Base-by-base conservation (phyloP, 192 early-diverging fungal genomes). In the Podila horticola region DNA sequence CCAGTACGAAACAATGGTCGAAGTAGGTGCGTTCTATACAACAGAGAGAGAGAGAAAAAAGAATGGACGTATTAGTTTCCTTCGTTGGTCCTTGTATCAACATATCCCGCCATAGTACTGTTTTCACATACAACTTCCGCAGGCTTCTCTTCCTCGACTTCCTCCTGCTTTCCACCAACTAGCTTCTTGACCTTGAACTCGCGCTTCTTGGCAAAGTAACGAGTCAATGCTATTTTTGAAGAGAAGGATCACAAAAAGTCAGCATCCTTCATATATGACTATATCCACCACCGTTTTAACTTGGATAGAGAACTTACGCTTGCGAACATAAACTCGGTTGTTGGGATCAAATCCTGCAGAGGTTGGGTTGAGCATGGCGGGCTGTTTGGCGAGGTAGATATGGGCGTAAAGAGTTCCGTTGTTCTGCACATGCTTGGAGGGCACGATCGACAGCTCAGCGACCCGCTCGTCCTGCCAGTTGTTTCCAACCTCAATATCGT, bases 1-100 rank as follows among this genome's bases (percentile, higher is more conserved):
- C 93, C 93, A 95, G 84, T 95, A 92, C 17, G 93, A 92, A 26
- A 94, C 84, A 51, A 88, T 72, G 2, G 88, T 72, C 5, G 87
- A 69, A 17, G n/a, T 64, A 13, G 79, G 72, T 5, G 34, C 52
- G 22, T 51, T 36, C 33, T 58, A 13, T 29, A 6, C 28, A 24
- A 17, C 28, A 19, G 5, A 50, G 10, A 22, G 19, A 22, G 17
- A n/a, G n/a, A n/a, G 33, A 20, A 15, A 57, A 71, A 61, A 22
- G 20, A 6, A 41, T 4, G 17, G 30, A 3, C 28, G 29, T 24
- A 67, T 49, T 22, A 68, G 55, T 10, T 22, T 29, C 41, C 15
- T 45, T 45, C 13, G 13, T 17, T 45, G 41, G 41, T 17, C 41
- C 41, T 10, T 45, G 12, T 4, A 1, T 45, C 41, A 45, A 45